phyloP scores from a whole-genome alignment of 208 protist species.

The Leishmania guyanensis region DNA sequence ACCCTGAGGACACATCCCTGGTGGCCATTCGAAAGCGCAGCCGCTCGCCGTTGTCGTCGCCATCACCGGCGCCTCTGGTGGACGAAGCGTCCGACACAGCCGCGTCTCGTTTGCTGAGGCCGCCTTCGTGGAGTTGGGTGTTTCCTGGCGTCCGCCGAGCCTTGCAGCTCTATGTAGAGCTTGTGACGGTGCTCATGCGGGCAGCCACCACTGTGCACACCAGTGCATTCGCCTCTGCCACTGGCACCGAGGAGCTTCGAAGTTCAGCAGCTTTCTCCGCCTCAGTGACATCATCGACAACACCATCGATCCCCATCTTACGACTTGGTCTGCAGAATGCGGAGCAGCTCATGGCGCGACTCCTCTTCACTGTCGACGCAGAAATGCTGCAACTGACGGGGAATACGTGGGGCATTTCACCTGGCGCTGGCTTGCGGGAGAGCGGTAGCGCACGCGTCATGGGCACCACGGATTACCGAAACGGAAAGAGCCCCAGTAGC shows the following conservation, averaged over 20 bases:
- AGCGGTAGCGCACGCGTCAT: neutral
- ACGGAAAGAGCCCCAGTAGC: neutral
- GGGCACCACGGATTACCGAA: neutral
- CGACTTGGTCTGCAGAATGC: slow-evolving; percentile 24
- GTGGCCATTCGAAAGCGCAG: neutral
- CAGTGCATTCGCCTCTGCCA: neutral
- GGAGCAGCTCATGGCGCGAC: slow-evolving; percentile 25
- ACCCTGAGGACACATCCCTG: neutral
- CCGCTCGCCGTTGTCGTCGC: neutral
- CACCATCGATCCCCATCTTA: slow-evolving; percentile 16
- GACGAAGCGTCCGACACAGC: neutral
- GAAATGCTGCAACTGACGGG: slow-evolving; percentile 32
- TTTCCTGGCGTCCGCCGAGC: slow-evolving; percentile 24
- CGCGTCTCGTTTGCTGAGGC: neutral
- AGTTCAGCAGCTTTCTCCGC: neutral
- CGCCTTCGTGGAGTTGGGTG: slow-evolving; percentile 28
- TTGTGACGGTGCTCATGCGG: slow-evolving; percentile 26
- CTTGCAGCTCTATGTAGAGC: slow-evolving; percentile 33
- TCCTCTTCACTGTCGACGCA: slow-evolving; percentile 29
- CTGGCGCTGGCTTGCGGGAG: neutral
- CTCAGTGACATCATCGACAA: neutral
- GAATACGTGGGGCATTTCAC: slow-evolving; percentile 21
- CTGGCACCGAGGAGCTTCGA: neutral
- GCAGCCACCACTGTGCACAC: slow-evolving; percentile 14
- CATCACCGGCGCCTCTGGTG: neutral